Evolutionary conservation across 2,329 filamentous ascomycete genomes (phyloP).

Genomic region (Apiospora koreana): DNA sequence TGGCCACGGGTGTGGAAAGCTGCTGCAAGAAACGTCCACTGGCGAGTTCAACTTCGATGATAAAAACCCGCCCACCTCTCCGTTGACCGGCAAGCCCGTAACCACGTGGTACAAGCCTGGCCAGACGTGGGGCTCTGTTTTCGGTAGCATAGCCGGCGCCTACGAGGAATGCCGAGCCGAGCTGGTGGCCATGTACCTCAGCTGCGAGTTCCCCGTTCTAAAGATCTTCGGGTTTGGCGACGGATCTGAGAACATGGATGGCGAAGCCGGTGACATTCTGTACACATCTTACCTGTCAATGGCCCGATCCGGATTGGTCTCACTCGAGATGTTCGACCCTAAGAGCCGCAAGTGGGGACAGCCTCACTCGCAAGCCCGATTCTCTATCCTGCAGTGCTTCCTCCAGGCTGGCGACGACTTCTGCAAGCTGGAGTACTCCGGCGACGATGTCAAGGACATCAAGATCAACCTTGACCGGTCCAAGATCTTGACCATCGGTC

Average conservation of each 20-base stretch:
- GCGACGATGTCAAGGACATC: constrained; percentile 76
- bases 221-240: constrained; percentile 91
- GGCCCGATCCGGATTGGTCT: constrained; percentile 87
- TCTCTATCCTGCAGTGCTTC: constrained; percentile 82
- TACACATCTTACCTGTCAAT: constrained; percentile 89
- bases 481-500: constrained; percentile 83
- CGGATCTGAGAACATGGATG: constrained; percentile 69
- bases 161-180: constrained; percentile 97
- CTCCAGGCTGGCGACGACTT: constrained; percentile 84
- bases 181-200: constrained; percentile 86
- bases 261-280: constrained; percentile 81
- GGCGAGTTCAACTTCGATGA: constrained; percentile 88
- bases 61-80: constrained; percentile 77
- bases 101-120: constrained; percentile 91
- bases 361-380: constrained; percentile 87
- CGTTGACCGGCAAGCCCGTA: constrained; percentile 75
- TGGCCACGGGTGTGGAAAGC: constrained; percentile 88
- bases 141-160: constrained; percentile 81
- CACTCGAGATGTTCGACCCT: constrained; percentile 93
- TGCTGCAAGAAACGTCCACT: constrained; percentile 83
- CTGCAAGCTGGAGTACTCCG: constrained; percentile 74
- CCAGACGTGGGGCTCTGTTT: constrained; percentile 92
- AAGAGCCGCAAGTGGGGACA: constrained; percentile 91
- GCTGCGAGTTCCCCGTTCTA: constrained; percentile 85
- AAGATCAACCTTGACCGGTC: constrained; percentile 80